Evolutionary conservation across 805 yeast species (phyloP).

Genomic region (Yamadazyma ubonensis): DNA sequence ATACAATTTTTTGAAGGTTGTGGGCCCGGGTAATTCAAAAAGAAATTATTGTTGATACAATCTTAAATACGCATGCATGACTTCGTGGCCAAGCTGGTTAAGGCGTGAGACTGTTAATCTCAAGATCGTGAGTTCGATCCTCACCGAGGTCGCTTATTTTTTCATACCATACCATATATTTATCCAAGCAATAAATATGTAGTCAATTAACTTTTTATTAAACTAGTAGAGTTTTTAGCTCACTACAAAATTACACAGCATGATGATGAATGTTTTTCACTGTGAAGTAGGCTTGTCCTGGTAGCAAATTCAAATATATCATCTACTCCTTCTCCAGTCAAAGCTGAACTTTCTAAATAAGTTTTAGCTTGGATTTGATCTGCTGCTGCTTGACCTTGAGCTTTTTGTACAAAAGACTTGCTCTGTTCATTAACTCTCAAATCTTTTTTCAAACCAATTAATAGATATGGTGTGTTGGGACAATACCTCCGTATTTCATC

Average conservation of each 20-base stretch:
- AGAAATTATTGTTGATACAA: not conserved
- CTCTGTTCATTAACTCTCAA: constrained; percentile 49
- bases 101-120: constrained; percentile 32
- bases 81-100: constrained; percentile 31
- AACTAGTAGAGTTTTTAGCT: too few species aligned
- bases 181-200: not conserved
- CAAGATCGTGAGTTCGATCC: constrained; percentile 29
- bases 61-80: constrained; percentile 10
- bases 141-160: constrained; percentile 24
- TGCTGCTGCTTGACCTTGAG: constrained; percentile 70
- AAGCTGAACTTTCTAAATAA: constrained; percentile 85
- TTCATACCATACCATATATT: too few species aligned
- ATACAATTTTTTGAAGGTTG: not conserved
- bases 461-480: constrained; percentile 71
- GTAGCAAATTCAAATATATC: constrained; percentile 92
- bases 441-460: constrained; percentile 86
- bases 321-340: constrained; percentile 94
- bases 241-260: constrained; percentile 37
- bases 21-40: too few species aligned
- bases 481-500: constrained; percentile 79
- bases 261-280: constrained; percentile 25
- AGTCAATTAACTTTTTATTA: not conserved
- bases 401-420: constrained; percentile 49
- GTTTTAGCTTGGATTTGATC: constrained; percentile 76
- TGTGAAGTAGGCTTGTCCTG: constrained; percentile 64